A percentile compares a stretch with the other conserved stretches of the same genome.
Evolutionary conservation across 78 protist genomes (phyloP).

Genomic region (Isochrysis galbana): DNA sequence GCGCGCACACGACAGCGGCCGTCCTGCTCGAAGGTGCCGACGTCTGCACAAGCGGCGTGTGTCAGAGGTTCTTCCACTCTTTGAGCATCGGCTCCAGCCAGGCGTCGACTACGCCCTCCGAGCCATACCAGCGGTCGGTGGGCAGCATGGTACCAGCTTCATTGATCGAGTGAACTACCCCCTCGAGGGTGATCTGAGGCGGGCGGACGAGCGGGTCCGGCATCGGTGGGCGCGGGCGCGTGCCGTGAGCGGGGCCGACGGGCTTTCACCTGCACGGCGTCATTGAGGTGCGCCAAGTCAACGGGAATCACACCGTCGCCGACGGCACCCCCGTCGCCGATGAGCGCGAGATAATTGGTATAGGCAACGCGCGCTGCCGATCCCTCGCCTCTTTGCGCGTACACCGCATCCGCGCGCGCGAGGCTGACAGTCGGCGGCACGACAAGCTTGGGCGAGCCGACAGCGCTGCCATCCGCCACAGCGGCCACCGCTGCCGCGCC

Average conservation of each 20-base stretch:
- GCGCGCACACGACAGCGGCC: too few relatives aligned
- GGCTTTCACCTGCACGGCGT: constrained; percentile 10
- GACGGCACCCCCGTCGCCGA: background rate
- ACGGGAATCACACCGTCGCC: constrained; percentile 4
- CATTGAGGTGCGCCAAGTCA: background rate
- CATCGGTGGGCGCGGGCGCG: too few relatives aligned
- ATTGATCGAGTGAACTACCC: background rate
- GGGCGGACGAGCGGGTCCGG: too few relatives aligned
- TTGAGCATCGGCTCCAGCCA: background rate
- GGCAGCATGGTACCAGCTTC: background rate
- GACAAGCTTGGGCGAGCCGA: too few relatives aligned
- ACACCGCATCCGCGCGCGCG: background rate
- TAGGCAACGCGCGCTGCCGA: background rate
- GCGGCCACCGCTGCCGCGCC: too few relatives aligned
- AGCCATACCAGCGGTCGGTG: constrained; percentile 5
- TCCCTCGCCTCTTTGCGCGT: background rate
- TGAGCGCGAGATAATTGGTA: background rate
- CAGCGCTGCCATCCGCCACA: too few relatives aligned
- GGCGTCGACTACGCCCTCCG: background rate
- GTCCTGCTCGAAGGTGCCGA: too few relatives aligned
- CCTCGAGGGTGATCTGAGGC: background rate
- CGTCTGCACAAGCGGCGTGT: too few relatives aligned
- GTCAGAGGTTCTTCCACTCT: too few relatives aligned
- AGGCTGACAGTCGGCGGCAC: background rate
- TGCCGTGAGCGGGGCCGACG: too few relatives aligned